Evolutionary conservation across 805 yeast species (phyloP).

Genomic region (Deakozyma indianensis): DNA sequence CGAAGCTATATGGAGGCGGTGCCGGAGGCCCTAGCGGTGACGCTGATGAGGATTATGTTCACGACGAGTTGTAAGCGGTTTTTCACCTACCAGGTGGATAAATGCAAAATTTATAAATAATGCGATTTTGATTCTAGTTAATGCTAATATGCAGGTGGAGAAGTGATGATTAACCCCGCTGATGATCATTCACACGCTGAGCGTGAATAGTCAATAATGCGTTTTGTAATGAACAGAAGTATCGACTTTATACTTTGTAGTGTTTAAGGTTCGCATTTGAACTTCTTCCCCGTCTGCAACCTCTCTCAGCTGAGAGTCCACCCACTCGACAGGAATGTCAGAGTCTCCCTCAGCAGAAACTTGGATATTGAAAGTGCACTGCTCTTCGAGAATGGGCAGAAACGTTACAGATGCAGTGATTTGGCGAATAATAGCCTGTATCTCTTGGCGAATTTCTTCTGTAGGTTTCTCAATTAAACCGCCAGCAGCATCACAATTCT

Average conservation of each 20-base stretch:
- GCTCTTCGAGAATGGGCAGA: constrained; percentile 55
- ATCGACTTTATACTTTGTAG: constrained; percentile 55
- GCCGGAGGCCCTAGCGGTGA: constrained; percentile 28
- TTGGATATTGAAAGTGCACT: constrained; percentile 67
- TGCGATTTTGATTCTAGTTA: neutral
- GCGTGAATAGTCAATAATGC: no score
- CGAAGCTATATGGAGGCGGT: constrained; percentile 51
- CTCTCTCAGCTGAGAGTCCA: constrained; percentile 53
- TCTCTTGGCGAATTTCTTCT: constrained; percentile 51
- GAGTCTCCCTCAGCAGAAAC: constrained; percentile 58
- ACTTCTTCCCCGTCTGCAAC: constrained; percentile 52
- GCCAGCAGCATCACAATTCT: constrained; percentile 3
- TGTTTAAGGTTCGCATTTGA: constrained; percentile 50
- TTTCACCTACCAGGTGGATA: neutral
- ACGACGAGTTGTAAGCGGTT: constrained; percentile 10
- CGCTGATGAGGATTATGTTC: constrained; percentile 27
- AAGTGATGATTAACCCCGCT: no score
- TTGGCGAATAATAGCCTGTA: constrained; percentile 77
- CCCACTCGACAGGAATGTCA: constrained; percentile 71
- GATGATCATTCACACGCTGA: no score
- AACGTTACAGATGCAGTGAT: constrained; percentile 80
- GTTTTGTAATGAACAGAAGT: constrained; percentile 64
- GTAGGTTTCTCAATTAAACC: constrained; percentile 6
- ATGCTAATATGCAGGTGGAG: no score
- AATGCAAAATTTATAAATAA: neutral